phyloP scores from a whole-genome alignment of 1,139 yeast genomes.

The Torulaspora globosa region DNA sequence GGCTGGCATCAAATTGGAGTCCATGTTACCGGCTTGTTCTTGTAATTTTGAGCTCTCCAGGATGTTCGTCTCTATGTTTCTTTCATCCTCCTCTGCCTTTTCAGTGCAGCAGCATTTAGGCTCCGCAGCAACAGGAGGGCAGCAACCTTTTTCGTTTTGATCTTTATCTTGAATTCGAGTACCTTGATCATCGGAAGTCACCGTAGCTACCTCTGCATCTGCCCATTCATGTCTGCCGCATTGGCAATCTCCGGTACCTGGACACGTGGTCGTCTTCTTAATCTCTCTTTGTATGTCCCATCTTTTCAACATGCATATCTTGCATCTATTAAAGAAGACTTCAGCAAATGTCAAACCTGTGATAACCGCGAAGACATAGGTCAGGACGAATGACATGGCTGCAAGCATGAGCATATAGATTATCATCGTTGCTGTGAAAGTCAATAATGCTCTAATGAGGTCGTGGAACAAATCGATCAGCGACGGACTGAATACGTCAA shows the following conservation, averaged over 20 bases:
- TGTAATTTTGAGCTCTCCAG: slow-evolving; percentile 26
- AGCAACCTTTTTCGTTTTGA: slow-evolving; percentile 3
- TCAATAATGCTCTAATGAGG: slow-evolving; percentile 48
- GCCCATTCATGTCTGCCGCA: slow-evolving; percentile 28
- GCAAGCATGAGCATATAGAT: slow-evolving; percentile 73
- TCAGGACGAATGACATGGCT: slow-evolving; percentile 63
- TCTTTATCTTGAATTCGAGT: slow-evolving; percentile 3
- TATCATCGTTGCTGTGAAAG: slow-evolving; percentile 59
- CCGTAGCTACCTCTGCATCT: slow-evolving; percentile 8
- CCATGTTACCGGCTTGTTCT: slow-evolving; percentile 35
- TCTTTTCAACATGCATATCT: slow-evolving; percentile 31
- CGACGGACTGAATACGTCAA: slow-evolving; percentile 43
- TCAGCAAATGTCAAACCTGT: slow-evolving; percentile 67
- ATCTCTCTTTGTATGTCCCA: slow-evolving; percentile 35
- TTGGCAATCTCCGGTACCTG: slow-evolving; percentile 30
- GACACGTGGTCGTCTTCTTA: slow-evolving; percentile 27
- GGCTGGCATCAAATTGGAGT: slow-evolving; percentile 31
- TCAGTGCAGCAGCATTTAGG: slow-evolving; percentile 22
- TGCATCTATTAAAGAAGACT: slow-evolving; percentile 55
- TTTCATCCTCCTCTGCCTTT: slow-evolving; percentile 20
- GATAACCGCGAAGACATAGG: slow-evolving; percentile 69
- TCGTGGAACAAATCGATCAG: slow-evolving; percentile 46
- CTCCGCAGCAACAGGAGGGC: slow-evolving; percentile 4
- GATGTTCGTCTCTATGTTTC: slow-evolving; percentile 25
- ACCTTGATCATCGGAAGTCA: slow-evolving; percentile 10